Percentiles rank a stretch among this genome's conserved stretches.
phyloP scores from a whole-genome alignment of 805 yeast species.

The Metschnikowia lochheadii region DNA sequence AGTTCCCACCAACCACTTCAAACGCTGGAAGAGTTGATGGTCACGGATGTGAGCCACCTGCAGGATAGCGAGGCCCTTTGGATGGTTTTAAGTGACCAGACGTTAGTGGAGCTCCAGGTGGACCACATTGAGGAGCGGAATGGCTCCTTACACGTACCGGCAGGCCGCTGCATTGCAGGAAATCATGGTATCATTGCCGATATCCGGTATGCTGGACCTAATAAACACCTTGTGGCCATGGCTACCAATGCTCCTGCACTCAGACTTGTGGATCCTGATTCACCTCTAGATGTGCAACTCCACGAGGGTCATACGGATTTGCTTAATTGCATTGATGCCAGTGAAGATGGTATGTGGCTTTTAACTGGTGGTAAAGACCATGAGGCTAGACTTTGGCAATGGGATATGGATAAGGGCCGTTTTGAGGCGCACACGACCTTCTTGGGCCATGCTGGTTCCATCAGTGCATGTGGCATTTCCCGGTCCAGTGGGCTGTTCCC shows the following conservation, averaged over 20 bases:
- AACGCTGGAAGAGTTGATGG: slow-evolving; percentile 69
- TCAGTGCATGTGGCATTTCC: slow-evolving; percentile 78
- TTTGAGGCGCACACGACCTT: slow-evolving; percentile 56
- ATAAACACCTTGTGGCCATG: slow-evolving; percentile 57
- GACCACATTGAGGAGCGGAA: slow-evolving; percentile 27
- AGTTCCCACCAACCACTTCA: slow-evolving; percentile 46
- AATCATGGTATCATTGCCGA: slow-evolving; percentile 96
- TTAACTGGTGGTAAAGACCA: slow-evolving; percentile 90
- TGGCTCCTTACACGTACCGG: slow-evolving; percentile 29
- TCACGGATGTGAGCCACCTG: slow-evolving; percentile 52
- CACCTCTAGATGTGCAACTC: slow-evolving; percentile 57
- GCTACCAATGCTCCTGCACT: slow-evolving; percentile 93
- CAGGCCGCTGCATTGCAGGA: slow-evolving; percentile 67
- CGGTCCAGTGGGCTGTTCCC: slow-evolving; percentile 48
- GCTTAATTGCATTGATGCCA: slow-evolving; percentile 72
- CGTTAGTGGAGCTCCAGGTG: slow-evolving; percentile 47
- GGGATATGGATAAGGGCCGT: slow-evolving; percentile 26
- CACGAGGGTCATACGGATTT: slow-evolving; percentile 83
- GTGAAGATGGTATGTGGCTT: slow-evolving; percentile 81
- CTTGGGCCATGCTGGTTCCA: slow-evolving; percentile 83
- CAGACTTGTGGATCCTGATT: slow-evolving; percentile 63
- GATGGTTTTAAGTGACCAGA: slow-evolving; percentile 78
- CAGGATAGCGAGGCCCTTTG: slow-evolving; percentile 34
- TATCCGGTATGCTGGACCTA: slow-evolving; percentile 70
- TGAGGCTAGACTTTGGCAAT: slow-evolving; percentile 80